Evolutionary conservation across 1,139 yeast genomes (phyloP), one percentile per base, ranked within the genome.

Genomic region (Meyerozyma elateridarum): DNA sequence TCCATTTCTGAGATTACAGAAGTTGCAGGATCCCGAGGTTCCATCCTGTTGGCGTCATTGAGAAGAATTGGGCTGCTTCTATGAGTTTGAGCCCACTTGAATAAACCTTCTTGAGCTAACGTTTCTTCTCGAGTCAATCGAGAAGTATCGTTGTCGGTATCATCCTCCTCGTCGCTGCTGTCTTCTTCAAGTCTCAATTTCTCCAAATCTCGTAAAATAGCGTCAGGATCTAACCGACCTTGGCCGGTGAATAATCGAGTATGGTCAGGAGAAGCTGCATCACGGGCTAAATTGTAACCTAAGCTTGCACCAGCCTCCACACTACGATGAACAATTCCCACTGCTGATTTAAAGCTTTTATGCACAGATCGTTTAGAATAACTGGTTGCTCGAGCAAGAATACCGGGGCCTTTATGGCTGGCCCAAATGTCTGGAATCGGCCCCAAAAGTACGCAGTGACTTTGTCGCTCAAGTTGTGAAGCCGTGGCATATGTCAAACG

Each of bases 351-450:
- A 6, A 24, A 24, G 3, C 27, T 14, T n/a, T 15, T 17, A 11
- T 15, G 27, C 4, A 24, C 29, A 4, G 22, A 18, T 7, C 14
- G 22, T 27, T 19, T 27, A 7, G 18, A 18, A 6, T 17, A 8
- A 3, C 6, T 12, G 16, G n/a, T 15, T 5, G 18, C 27, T 8
- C 27, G 17, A 24, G 27, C 30, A 18, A 19, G 15, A 4, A 19
- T 8, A n/a, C 15, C 13, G 8, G 13, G 5, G 15, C n/a, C 12
- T 4, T 13, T 19, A 9, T 18, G n/a, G 12, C 15, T 24, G 4
- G 22, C 22, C 93, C 93, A 85, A 13, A 73, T 59, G 14, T 59
- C 56, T 0, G 95, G 94, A 2, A 81, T 54, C 0, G 72, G 69
- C 0, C 95, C 95, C 3, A 87, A 48, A 15, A 84, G 58, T 2